phyloP scores from a whole-genome alignment of 345 rosid species.

The Corymbia maculata region DNA sequence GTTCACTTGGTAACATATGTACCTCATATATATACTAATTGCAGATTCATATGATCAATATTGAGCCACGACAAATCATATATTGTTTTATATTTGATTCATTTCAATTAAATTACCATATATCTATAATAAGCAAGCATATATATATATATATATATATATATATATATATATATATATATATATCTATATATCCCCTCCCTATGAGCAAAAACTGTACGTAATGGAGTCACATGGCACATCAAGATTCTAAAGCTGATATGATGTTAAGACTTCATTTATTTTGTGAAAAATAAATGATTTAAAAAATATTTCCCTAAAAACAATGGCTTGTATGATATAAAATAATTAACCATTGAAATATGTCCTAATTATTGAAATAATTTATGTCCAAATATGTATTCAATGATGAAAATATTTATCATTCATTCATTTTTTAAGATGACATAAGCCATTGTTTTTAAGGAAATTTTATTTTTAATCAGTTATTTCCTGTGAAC shows the following conservation, averaged over 20 bases:
- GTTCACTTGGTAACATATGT: neutral
- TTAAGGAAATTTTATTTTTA: neutral
- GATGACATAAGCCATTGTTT: neutral
- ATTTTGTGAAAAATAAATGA: neutral
- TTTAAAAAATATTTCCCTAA: fast-evolving
- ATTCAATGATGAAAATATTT: neutral
- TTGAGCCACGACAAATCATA: neutral
- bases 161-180: no score
- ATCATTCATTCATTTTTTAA: neutral
- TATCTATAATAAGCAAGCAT: neutral
- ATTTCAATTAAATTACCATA: neutral
- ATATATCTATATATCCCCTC: no score
- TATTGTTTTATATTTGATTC: neutral
- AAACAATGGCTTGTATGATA: neutral
- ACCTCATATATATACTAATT: neutral
- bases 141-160: no score
- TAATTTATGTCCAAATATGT: neutral
- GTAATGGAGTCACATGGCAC: neutral
- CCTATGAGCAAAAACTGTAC: neutral
- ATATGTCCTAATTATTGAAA: neutral
- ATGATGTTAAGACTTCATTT: neutral
- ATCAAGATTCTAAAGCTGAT: neutral
- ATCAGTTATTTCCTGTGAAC: neutral
- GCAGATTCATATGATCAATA: neutral
- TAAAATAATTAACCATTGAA: neutral